Base-by-base conservation (phyloP, 495 filamentous ascomycete genomes). In the Podospora bellae-mahoneyi region DNA sequence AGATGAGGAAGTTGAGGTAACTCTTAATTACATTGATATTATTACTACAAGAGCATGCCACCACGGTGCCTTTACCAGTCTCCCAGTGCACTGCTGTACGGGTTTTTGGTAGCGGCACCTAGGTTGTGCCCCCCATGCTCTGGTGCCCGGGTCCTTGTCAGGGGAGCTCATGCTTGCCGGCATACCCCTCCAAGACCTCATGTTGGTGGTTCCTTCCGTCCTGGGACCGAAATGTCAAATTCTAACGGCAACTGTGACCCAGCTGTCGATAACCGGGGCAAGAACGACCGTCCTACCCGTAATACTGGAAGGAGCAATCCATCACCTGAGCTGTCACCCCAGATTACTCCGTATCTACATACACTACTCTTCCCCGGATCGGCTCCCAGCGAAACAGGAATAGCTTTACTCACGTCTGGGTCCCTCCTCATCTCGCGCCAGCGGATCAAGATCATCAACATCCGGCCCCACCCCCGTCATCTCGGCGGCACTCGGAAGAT, bases 151-250 rank as follows among this genome's bases (percentile, higher is more conserved):
- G 32, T 39, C n/a, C 61, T 10, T 63, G 61, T 63, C 61, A 63
- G 61, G 61, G 61, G 61, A 18, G 32, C 30, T 18, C 48, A 3
- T 32, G 61, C 61, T 63, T 63, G 61, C 61, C 30, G 20, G 61
- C 61, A 63, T 63, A 63, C 61, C 61, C 61, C 61, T 63, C 61
- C 61, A 44, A 63, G 32, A 63, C 1, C 18, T 16, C 13, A 63
- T 39, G n/a, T 20, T 63, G 61, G 61, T 32, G 20, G 30, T 63
- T 63, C 61, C 32, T 63, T 63, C 61, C 61, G 19, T 63, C 48
- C 32, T 63, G 61, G 61, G 32, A 63, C 61, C 9, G 18, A 61
- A 61, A 61, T 18, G 20, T 61, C 19, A 20, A 20, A 58, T 58
- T 48, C 39, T 5, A 48, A 16, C 39, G 39, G 7, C 9, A 48